Evolutionary conservation across 2,329 filamentous ascomycete genomes (phyloP), one percentile per base, ranked within the genome.

Genomic region (Pseudopyrenochaeta lycopersici): DNA sequence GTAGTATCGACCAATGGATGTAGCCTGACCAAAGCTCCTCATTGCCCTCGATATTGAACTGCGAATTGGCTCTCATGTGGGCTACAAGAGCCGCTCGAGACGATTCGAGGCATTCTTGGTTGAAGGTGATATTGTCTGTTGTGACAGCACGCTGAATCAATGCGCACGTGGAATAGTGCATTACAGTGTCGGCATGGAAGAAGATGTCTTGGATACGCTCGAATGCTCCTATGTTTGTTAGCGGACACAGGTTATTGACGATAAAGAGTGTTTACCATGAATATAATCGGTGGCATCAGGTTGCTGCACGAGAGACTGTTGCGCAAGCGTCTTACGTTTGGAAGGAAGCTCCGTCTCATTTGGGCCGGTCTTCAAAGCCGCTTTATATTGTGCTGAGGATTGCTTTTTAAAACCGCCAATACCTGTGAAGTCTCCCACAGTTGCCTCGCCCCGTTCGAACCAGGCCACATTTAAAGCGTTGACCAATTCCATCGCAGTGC

Each of bases 11-110:
- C 45, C 73, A 76, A 33, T 74, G 71, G 5, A 76, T 55, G 33
- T 76, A 76, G 7, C 71, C 71, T 15, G 67, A 64, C 71, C 71
- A 75, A 1, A 73, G 31, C 11, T 72, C 66, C 49, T 74, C 70
- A 17, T 68, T 70, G 1, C 68, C 70, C 27, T 66, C 59, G 9
- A 62, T 56, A 48, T 74, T 75, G 52, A 73, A 74, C 17, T 69
- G 63, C 31, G 57, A 47, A 29, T 63, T 68, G 15, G 65, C 70
- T 32, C 63, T 53, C 48, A 67, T 63, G 27, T 76, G 72, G 0
- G 70, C 66, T 14, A 65, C 56, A 9, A 76, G 60, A 10, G 72
- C 71, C 10, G 66, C 66, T 42, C 72, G 62, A 17, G 72, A 65
- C 1, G 70, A 72, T 20, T 70, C 63, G 10, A 75, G 57, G 30